phyloP scores from a whole-genome alignment of 2,329 filamentous ascomycete species.

The Neofusicoccum parvum region DNA sequence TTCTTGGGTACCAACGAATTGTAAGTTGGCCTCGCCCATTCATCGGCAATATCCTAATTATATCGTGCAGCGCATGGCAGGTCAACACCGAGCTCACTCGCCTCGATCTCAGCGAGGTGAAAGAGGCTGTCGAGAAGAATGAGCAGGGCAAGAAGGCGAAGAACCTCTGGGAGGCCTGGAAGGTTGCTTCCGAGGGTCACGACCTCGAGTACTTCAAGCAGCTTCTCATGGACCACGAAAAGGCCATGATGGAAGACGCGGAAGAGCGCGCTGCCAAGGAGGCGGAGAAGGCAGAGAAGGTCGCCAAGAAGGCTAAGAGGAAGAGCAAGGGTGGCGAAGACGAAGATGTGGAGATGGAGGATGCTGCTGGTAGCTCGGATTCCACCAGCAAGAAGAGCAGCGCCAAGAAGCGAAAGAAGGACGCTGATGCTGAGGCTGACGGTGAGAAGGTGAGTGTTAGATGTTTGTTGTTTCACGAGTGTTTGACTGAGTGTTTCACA shows the following conservation, averaged over 20 bases:
- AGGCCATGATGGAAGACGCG: constrained; percentile 57
- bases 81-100: constrained; percentile 80
- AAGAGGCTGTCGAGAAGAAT: constrained; percentile 68
- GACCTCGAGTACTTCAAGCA: constrained; percentile 82
- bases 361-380: constrained; percentile 42
- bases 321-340: constrained; percentile 37
- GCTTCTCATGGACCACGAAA: constrained; percentile 64
- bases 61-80: constrained; percentile 75
- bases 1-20: constrained; percentile 95
- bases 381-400: constrained; percentile 39
- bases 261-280: constrained; percentile 68
- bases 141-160: constrained; percentile 78
- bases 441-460: constrained; percentile 58
- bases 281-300: constrained; percentile 61
- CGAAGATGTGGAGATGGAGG: constrained; percentile 44
- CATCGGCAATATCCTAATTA: neutral
- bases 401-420: constrained; percentile 76
- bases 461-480: neutral
- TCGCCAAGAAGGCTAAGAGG: constrained; percentile 40
- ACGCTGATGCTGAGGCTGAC: constrained; percentile 66
- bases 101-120: constrained; percentile 73
- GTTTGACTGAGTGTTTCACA: constrained; percentile 25
- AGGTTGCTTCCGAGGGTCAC: constrained; percentile 76
- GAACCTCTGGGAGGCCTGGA: constrained; percentile 75
- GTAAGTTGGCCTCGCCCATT: constrained; percentile 63